phyloP scores from a whole-genome alignment of 805 yeast species.

The Hanseniaspora thailandica region DNA sequence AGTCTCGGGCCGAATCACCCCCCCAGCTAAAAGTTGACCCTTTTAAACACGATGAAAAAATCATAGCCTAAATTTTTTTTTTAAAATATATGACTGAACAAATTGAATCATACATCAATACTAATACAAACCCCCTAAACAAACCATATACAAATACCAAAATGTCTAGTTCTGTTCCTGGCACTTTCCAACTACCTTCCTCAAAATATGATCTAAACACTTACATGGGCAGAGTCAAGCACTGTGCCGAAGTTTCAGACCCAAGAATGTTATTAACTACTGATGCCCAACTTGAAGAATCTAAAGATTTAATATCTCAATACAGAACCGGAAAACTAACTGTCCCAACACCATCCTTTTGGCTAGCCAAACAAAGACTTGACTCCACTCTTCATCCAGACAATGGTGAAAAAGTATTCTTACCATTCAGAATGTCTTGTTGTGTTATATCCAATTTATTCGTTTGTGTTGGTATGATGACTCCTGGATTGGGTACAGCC shows the following conservation, averaged over 20 bases:
- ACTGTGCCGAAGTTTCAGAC: slow-evolving; percentile 85
- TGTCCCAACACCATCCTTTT: slow-evolving; percentile 64
- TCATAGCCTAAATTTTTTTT: too few species aligned
- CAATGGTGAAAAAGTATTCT: slow-evolving; percentile 79
- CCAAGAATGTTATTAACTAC: slow-evolving; percentile 80
- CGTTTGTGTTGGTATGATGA: slow-evolving; percentile 95
- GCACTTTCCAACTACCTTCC: slow-evolving; percentile 65
- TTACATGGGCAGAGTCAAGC: slow-evolving; percentile 89
- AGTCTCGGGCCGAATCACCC: too few species aligned
- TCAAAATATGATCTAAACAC: slow-evolving; percentile 70
- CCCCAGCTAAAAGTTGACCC: too few species aligned
- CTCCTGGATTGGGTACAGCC: slow-evolving; percentile 77
- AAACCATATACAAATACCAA: neutral
- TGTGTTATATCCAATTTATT: slow-evolving; percentile 87
- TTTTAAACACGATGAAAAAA: too few species aligned
- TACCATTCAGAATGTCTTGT: slow-evolving; percentile 95
- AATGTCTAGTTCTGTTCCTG: slow-evolving; percentile 86
- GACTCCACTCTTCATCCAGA: slow-evolving; percentile 96
- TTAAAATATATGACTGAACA: too few species aligned
- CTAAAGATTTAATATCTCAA: slow-evolving; percentile 56
- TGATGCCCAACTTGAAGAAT: slow-evolving; percentile 44
- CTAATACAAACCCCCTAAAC: neutral
- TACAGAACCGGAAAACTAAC: slow-evolving; percentile 58
- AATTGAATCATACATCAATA: too few species aligned
- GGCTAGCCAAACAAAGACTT: slow-evolving; percentile 77